Percentiles rank a stretch among this genome's conserved stretches.
Conservation (phyloP, 805 yeast species). For the Zygoascus biomembranicola region DNA sequence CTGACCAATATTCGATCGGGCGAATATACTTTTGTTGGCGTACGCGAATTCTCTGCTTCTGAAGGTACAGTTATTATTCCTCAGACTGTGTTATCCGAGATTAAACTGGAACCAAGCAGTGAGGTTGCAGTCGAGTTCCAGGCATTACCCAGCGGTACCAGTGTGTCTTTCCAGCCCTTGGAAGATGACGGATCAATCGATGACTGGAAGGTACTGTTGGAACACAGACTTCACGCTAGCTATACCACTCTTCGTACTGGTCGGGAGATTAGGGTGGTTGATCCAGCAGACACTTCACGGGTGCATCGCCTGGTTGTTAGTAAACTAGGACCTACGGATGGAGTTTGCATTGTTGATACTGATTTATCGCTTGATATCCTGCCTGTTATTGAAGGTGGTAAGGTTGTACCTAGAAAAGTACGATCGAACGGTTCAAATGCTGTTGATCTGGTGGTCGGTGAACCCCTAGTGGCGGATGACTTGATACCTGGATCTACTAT, state of each 20-base stretch:
- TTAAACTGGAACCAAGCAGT: conserved; percentile 18
- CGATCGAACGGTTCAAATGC: not conserved
- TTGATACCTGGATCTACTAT: conserved; percentile 24
- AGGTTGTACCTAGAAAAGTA: not conserved
- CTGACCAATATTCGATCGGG: conserved; percentile 19
- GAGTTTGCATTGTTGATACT: conserved; percentile 49
- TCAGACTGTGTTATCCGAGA: conserved; percentile 23
- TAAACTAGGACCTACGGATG: conserved; percentile 32
- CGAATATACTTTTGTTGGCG: conserved; percentile 33
- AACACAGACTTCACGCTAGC: conserved; percentile 39
- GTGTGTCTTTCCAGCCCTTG: conserved; percentile 36
- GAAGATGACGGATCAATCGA: conserved; percentile 23
- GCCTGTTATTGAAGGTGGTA: conserved; percentile 27
- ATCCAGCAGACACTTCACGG: conserved; percentile 21
- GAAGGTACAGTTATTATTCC: conserved; percentile 34
- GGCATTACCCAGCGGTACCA: conserved; percentile 40
- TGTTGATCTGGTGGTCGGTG: not conserved
- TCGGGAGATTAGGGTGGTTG: conserved; percentile 30
- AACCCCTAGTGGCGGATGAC: conserved; percentile 23
- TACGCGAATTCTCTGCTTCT: conserved; percentile 40
- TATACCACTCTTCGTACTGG: conserved; percentile 43
- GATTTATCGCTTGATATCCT: conserved; percentile 39
- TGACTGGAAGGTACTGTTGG: conserved; percentile 50
- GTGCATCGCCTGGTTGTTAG: conserved; percentile 30
- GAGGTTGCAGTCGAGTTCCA: conserved; percentile 22